A percentile compares a stretch with the other conserved stretches of the same genome.
These are phyloP conservation scores for Lipomyces yarrowii DNA, from an alignment of 1,139 yeast species.

Conservation along the genomic window DNA sequence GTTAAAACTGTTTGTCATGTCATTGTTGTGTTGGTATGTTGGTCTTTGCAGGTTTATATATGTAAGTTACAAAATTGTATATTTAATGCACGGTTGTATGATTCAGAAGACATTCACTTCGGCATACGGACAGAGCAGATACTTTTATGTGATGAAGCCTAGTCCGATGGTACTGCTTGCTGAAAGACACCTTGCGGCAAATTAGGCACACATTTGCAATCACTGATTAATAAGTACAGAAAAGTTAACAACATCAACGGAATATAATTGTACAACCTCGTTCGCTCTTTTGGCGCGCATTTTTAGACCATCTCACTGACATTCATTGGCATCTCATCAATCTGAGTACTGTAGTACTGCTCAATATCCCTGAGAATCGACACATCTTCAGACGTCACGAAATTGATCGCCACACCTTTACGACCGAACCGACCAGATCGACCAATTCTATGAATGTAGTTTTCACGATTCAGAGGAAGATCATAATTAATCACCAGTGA, in stretches of 20 bases:
- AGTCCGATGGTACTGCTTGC: not conserved
- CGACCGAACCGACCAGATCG: conserved; percentile 99
- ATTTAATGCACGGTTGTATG: not conserved
- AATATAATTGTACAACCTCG: not conserved
- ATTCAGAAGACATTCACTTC: not conserved
- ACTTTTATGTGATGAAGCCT: too few species aligned
- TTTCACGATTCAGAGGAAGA: conserved; percentile 95
- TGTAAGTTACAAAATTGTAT: not conserved
- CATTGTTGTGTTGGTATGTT: not conserved
- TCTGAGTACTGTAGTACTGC: conserved; percentile 97
- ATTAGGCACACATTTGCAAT: not conserved
- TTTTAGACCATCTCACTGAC: conserved; percentile 64
- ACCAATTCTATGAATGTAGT: conserved; percentile 99
- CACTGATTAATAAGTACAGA: not conserved
- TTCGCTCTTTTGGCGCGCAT: not conserved
- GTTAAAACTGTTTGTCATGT: not conserved
- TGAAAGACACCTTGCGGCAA: too few species aligned
- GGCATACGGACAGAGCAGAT: not conserved
- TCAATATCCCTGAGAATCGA: conserved; percentile 96
- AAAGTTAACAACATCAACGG: not conserved
- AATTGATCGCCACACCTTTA: conserved; percentile 99
- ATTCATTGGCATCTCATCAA: conserved; percentile 96
- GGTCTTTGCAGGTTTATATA: too few species aligned
- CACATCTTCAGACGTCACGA: conserved; percentile 89
- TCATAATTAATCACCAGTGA: conserved; percentile 97